These are phyloP conservation scores for Clonostachys rosea DNA, from an alignment of 2,329 filamentous ascomycete species.

Conservation along the genomic window DNA sequence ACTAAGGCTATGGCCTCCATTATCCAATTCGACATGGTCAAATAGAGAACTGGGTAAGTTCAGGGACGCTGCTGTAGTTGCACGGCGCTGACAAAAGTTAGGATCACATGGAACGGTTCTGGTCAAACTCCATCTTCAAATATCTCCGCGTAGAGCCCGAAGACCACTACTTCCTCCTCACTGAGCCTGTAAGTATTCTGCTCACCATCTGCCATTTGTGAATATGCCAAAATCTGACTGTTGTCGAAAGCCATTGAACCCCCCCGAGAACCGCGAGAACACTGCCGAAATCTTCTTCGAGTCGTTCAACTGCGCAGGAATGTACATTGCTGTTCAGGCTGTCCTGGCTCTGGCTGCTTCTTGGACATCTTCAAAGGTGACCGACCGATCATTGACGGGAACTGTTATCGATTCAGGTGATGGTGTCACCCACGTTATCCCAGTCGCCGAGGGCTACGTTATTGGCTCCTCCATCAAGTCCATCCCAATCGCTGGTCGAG, in stretches of 20 bases:
- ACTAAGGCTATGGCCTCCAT: constrained; percentile 82
- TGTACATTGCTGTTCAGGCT: constrained; percentile 98
- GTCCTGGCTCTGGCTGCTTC: constrained; percentile 94
- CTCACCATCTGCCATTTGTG: not conserved
- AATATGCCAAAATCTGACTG: not conserved
- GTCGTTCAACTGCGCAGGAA: constrained; percentile 97
- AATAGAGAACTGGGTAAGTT: constrained; percentile 92
- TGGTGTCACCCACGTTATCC: constrained; percentile 98
- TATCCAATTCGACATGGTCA: constrained; percentile 98
- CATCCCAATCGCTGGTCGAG: constrained; percentile 94
- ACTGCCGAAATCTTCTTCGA: constrained; percentile 99
- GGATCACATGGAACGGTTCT: constrained; percentile 99
- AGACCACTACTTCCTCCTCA: constrained; percentile 97
- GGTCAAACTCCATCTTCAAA: constrained; percentile 99
- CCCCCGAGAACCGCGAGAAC: constrained; percentile 97
- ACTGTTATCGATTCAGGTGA: constrained; percentile 99
- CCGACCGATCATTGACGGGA: constrained; percentile 90
- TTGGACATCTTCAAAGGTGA: constrained; percentile 98
- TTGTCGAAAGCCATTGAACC: constrained; percentile 77
- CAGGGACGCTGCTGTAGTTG: not conserved
- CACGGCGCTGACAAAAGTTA: constrained; percentile 31
- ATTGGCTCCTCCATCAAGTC: constrained; percentile 99
- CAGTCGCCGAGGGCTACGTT: constrained; percentile 96
- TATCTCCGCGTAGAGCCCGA: constrained; percentile 97
- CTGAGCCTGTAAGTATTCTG: constrained; percentile 71